Evolutionary conservation across 306 rosid genomes (phyloP).

Genomic region (Echinosophora koreensis): DNA sequence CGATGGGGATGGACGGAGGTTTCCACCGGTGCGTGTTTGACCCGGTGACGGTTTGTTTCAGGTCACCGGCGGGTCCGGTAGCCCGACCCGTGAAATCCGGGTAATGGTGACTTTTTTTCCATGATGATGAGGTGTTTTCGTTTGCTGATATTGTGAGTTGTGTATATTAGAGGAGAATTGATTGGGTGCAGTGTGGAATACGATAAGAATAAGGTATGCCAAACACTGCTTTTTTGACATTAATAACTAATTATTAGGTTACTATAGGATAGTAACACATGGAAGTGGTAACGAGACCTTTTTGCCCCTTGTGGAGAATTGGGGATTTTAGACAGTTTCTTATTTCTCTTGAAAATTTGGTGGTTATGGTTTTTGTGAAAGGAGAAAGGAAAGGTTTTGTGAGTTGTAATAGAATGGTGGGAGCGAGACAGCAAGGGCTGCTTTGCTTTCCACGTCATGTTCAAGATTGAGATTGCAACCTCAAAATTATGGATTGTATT

Average conservation of each 20-base stretch:
- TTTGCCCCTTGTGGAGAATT: neutral
- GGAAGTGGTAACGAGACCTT: neutral
- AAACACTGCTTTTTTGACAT: neutral
- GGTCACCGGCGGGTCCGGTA: slow-evolving; percentile 77
- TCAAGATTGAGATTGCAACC: neutral
- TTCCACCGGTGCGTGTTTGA: slow-evolving; percentile 79
- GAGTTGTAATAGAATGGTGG: slow-evolving; percentile 14
- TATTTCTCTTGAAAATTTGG: neutral
- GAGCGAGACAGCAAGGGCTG: slow-evolving; percentile 21
- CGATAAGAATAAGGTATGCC: slow-evolving; percentile 22
- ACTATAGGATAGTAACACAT: neutral
- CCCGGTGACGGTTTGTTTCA: slow-evolving; percentile 62
- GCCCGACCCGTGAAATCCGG: slow-evolving; percentile 68
- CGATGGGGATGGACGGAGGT: slow-evolving; percentile 51
- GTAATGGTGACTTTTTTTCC: slow-evolving; percentile 13
- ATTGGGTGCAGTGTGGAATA: slow-evolving; percentile 11
- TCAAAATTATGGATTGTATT: neutral
- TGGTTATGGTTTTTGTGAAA: neutral
- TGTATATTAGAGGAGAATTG: neutral
- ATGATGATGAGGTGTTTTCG: neutral
- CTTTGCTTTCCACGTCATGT: neutral
- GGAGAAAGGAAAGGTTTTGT: neutral
- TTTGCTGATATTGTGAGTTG: neutral
- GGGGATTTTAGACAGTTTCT: too few species aligned
- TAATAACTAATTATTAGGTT: slow-evolving; percentile 15